phyloP scores from a whole-genome alignment of 2,329 filamentous ascomycete species.

The Ceratocystis huliohia region DNA sequence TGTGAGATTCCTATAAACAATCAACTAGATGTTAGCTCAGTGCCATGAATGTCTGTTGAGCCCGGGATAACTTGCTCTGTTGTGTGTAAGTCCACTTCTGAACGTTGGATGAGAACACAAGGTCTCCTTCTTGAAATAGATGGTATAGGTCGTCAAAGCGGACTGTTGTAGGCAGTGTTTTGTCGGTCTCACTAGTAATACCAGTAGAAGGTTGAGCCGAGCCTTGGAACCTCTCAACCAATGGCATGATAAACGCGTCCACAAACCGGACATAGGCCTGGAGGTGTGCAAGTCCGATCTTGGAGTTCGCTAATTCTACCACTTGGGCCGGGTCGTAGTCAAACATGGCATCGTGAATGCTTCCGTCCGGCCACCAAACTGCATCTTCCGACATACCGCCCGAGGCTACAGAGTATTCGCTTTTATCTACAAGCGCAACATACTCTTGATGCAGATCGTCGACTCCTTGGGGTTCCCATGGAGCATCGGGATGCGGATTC shows the following conservation, averaged over 20 bases:
- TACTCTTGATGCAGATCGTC: not conserved
- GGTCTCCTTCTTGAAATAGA: not conserved
- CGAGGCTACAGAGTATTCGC: not conserved
- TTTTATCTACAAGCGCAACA: not conserved
- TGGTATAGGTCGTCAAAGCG: not conserved
- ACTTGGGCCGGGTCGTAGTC: not conserved
- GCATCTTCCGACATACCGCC: not conserved
- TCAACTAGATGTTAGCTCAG: not conserved
- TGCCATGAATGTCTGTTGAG: not conserved
- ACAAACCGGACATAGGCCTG: not conserved
- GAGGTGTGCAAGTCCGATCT: not conserved
- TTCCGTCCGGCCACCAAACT: not conserved
- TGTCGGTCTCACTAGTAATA: not conserved
- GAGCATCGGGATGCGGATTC: not conserved
- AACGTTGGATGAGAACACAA: not conserved
- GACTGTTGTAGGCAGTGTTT: not conserved
- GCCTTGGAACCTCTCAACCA: not conserved
- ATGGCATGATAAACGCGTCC: not conserved
- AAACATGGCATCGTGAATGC: not conserved
- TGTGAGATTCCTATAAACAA: constrained; percentile 15
- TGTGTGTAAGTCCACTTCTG: too few species aligned
- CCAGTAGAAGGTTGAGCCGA: not conserved
- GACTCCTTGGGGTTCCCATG: not conserved
- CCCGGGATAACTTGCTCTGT: not conserved
- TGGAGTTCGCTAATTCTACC: not conserved